Conservation (phyloP, 2,329 filamentous ascomycete species). For the Conoideocrella luteorostrata region DNA sequence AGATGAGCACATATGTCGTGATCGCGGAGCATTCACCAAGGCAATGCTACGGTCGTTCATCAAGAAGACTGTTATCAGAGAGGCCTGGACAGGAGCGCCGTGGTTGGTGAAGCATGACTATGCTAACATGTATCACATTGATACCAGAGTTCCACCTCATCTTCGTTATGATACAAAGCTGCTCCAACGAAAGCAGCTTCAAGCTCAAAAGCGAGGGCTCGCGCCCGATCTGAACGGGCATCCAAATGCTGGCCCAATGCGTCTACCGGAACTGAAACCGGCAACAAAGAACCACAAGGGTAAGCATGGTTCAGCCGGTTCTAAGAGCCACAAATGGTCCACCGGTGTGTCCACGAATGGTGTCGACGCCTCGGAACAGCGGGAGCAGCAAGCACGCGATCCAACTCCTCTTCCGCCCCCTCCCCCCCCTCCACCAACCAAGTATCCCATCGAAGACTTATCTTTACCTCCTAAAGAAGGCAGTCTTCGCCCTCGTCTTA, state of each 20-base stretch:
- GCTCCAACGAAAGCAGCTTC: constrained; percentile 66
- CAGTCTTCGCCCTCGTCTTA: constrained; percentile 64
- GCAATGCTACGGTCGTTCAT: constrained; percentile 89
- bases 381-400: constrained; percentile 14
- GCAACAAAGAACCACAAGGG: constrained; percentile 63
- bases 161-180: constrained; percentile 75
- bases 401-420: constrained; percentile 47
- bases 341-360: constrained; percentile 24
- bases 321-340: constrained; percentile 39
- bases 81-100: constrained; percentile 91
- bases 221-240: constrained; percentile 38
- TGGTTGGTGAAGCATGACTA: constrained; percentile 90
- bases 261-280: constrained; percentile 68
- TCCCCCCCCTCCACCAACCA: constrained; percentile 68
- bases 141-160: constrained; percentile 77
- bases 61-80: constrained; percentile 86
- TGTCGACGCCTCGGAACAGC: constrained; percentile 24
- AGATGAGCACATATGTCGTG: constrained; percentile 74
- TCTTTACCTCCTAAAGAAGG: constrained; percentile 66
- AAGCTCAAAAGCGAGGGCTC: constrained; percentile 57
- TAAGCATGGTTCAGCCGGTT: constrained; percentile 36
- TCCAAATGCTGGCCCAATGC: constrained; percentile 39
- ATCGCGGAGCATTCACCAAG: constrained; percentile 91
- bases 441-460: constrained; percentile 93
- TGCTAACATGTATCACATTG: constrained; percentile 77